A percentile compares a stretch with the other conserved stretches of the same genome.
These are phyloP conservation scores for Trametes elegans DNA, from an alignment of 768 basidiomycete species.

Conservation along the genomic window DNA sequence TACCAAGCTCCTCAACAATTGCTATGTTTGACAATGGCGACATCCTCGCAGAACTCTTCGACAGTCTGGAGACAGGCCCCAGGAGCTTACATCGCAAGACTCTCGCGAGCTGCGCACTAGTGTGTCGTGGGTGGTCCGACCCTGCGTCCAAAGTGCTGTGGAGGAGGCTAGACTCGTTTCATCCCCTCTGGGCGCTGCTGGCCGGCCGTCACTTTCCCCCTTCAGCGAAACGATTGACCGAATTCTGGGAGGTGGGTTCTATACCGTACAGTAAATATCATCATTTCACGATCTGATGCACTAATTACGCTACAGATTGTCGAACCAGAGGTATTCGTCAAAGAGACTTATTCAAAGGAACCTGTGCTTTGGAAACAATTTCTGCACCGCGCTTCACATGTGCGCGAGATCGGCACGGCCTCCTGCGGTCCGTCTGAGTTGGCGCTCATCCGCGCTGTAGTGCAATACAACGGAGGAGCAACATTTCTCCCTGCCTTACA, in stretches of 20 bases:
- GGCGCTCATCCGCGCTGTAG: conserved; percentile 1
- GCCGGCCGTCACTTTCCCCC: conserved; percentile 1
- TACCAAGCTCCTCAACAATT: neutral
- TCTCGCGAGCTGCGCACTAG: conserved; percentile 7
- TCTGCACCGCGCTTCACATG: conserved; percentile 3
- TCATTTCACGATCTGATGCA: neutral
- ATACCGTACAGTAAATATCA: too few relatives aligned
- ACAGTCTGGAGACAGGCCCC: neutral
- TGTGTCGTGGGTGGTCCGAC: conserved; percentile 3
- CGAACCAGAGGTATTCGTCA: conserved; percentile 8
- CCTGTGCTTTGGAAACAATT: conserved; percentile 6
- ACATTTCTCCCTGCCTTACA: conserved; percentile 6
- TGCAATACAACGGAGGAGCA: neutral
- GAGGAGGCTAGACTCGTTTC: conserved; percentile 1
- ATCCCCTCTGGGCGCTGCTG: conserved; percentile 11
- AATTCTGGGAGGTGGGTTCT: conserved; percentile 2
- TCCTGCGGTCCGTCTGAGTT: conserved; percentile 4
- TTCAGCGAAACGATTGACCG: neutral
- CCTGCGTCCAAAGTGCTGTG: conserved; percentile 9
- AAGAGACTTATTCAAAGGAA: neutral
- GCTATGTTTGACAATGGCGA: neutral
- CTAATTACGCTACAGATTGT: neutral
- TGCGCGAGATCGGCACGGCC: neutral
- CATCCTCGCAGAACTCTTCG: conserved; percentile 4
- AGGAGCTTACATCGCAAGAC: neutral